Percentiles rank a stretch among this genome's conserved stretches.
These are phyloP conservation scores for Vitis vinifera DNA, from an alignment of 164 flowering plant genomes.

Conservation along the genomic window DNA sequence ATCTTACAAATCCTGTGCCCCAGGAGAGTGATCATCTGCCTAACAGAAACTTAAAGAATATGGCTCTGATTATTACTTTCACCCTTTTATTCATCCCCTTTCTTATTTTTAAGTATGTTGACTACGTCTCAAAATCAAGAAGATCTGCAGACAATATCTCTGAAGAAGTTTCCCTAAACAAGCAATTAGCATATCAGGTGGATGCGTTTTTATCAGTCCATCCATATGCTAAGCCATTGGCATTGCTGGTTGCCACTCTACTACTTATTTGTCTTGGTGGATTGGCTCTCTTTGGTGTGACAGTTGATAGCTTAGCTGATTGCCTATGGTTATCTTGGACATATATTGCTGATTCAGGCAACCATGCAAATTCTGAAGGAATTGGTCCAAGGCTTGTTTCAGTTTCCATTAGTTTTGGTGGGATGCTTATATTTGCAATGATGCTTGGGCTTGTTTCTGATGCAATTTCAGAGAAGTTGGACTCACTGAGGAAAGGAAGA, in stretches of 20 bases:
- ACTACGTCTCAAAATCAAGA: conserved; percentile 48
- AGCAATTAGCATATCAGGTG: conserved; percentile 64
- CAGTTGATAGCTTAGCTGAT: conserved; percentile 65
- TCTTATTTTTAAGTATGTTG: conserved; percentile 54
- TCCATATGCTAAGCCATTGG: conserved; percentile 72
- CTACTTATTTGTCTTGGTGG: conserved; percentile 74
- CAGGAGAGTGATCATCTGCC: conserved; percentile 24
- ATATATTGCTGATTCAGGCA: conserved; percentile 70
- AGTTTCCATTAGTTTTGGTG: conserved; percentile 79
- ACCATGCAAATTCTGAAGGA: conserved; percentile 70
- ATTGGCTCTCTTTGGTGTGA: conserved; percentile 78
- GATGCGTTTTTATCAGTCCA: conserved; percentile 59
- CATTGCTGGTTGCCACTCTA: conserved; percentile 69
- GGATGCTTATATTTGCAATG: conserved; percentile 93
- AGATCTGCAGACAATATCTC: conserved; percentile 41
- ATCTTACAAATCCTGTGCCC: conserved; percentile 14
- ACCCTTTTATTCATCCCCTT: conserved; percentile 44
- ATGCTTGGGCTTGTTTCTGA: conserved; percentile 94
- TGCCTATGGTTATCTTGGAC: conserved; percentile 88
- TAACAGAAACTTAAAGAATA: conserved; percentile 42
- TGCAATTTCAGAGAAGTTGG: conserved; percentile 84
- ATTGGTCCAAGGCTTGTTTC: conserved; percentile 72
- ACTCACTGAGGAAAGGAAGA: conserved; percentile 80
- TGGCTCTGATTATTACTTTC: conserved; percentile 50
- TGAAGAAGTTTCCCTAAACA: conserved; percentile 60